A percentile compares a stretch with the other conserved stretches of the same genome.
These are phyloP conservation scores for Brassica carinata DNA, from an alignment of 345 rosid species.

Conservation along the genomic window DNA sequence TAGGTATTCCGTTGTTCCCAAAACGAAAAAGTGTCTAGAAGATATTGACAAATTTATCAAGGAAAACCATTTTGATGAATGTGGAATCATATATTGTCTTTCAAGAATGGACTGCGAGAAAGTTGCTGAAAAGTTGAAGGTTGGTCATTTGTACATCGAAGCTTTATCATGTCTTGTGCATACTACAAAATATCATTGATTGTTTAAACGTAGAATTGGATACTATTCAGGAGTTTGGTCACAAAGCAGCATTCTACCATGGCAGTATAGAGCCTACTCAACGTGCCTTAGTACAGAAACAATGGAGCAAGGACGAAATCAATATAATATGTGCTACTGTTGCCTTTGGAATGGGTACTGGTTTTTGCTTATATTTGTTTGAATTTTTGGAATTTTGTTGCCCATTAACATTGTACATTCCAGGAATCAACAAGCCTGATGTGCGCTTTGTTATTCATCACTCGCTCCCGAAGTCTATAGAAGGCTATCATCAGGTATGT, in stretches of 20 bases:
- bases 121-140: constrained; percentile 90
- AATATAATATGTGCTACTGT: constrained; percentile 97
- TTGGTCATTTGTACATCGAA: constrained; percentile 42
- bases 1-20: constrained; percentile 88
- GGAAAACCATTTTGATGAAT: constrained; percentile 90
- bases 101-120: constrained; percentile 99
- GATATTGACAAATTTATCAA: constrained; percentile 91
- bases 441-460: constrained; percentile 99
- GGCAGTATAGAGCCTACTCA: constrained; percentile 87
- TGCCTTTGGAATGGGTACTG: constrained; percentile 98
- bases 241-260: constrained; percentile 96
- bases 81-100: constrained; percentile 98
- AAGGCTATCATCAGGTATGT: constrained; percentile 97
- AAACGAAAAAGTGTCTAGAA: constrained; percentile 86
- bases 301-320: constrained; percentile 99
- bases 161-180: constrained; percentile 11
- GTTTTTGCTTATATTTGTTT: constrained; percentile 29
- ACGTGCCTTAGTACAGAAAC: constrained; percentile 79
- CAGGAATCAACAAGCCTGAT: constrained; percentile 99
- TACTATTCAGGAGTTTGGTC: constrained; percentile 73
- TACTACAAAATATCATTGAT: constrained; percentile 12
- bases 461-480: constrained; percentile 97
- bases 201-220: constrained; percentile 12
- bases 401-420: constrained; percentile 33
- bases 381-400: constrained; percentile 17